Evolutionary conservation across 148 eudicot genomes (phyloP).

Genomic region (Chenopodium suecicum): DNA sequence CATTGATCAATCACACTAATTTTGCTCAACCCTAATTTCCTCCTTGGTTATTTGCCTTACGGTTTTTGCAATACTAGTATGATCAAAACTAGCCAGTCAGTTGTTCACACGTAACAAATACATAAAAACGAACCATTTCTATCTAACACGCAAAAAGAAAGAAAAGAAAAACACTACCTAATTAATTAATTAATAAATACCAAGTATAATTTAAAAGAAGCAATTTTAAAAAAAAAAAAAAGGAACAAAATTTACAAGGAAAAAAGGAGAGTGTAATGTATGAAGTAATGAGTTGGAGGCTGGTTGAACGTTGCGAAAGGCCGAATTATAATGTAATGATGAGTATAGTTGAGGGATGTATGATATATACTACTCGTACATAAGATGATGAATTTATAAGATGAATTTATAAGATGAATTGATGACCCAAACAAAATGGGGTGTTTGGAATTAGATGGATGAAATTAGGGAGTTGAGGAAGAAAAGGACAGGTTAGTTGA

Average conservation of each 20-base stretch:
- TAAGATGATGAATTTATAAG: too few species aligned
- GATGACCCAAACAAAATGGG: neutral
- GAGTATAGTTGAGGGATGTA: too few species aligned
- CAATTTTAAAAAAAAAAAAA: neutral
- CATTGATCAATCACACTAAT: conserved; percentile 13
- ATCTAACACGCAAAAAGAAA: neutral
- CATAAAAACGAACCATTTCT: neutral
- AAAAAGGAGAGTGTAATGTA: too few species aligned
- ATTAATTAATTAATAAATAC: too few species aligned
- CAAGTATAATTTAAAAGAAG: too few species aligned
- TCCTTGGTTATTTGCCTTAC: neutral
- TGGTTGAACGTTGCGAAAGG: neutral
- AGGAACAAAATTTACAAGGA: neutral
- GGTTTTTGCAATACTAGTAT: neutral
- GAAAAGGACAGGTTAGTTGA: conserved; percentile 26
- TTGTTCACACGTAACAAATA: neutral
- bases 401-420: too few species aligned
- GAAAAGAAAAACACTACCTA: neutral
- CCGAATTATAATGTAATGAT: too few species aligned
- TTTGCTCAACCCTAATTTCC: neutral
- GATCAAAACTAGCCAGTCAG: neutral
- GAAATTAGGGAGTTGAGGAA: neutral
- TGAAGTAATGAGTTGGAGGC: neutral
- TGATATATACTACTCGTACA: too few species aligned
- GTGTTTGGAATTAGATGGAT: neutral